Base-by-base conservation (phyloP, 139 green algal species). In the Tetraselmis chui region DNA sequence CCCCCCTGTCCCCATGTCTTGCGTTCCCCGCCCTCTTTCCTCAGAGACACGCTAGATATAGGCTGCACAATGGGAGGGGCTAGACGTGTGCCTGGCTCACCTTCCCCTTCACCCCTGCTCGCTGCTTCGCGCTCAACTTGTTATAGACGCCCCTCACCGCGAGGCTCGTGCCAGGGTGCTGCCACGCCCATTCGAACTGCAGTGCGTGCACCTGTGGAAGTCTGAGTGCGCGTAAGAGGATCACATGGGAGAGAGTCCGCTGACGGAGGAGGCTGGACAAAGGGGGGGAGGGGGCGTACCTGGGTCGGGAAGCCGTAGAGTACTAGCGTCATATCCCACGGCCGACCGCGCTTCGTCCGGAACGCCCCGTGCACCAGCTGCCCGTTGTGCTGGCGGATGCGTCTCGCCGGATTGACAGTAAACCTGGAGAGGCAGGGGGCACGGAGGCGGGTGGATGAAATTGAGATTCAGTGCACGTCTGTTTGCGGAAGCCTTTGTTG, bases 111-210 rank as follows among this genome's bases (percentile, higher is more conserved):
- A 92, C 76, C 0, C 92, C 92, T 1, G 81, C 45, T 59, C 89
- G 81, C 29, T 81, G 77, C 24, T 32, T 80, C 0, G 78, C 27
- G 2, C 86, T 87, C 27, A 96, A 80, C n/a, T 82, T 29, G 2
- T 59, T 32, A 0, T 84, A 89, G 23, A 89, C 77, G 1, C 28
- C 83, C 11, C 89, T 81, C 5, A 91, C 91, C 22, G 88, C 90
- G 30, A 89, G 83, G 30, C 83, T 92, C 29, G 85, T 89, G 22
- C 83, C 59, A 0, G 95, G 95, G 87, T 98, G 93, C 89, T 98
- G 95, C 95, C 95, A 98, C 0, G 95, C 95, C 95, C 95, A 98
- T 83, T 98, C 95, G 91, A 98, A 98, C 86, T 98, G 94, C 82
- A 98, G 89, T 1, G 95, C 95, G 28, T 93, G 86, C 1, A 91